A percentile compares a stretch with the other conserved stretches of the same genome.
Evolutionary conservation across 331 rosid genomes (phyloP).

Genomic region (Dryas integrifolia): DNA sequence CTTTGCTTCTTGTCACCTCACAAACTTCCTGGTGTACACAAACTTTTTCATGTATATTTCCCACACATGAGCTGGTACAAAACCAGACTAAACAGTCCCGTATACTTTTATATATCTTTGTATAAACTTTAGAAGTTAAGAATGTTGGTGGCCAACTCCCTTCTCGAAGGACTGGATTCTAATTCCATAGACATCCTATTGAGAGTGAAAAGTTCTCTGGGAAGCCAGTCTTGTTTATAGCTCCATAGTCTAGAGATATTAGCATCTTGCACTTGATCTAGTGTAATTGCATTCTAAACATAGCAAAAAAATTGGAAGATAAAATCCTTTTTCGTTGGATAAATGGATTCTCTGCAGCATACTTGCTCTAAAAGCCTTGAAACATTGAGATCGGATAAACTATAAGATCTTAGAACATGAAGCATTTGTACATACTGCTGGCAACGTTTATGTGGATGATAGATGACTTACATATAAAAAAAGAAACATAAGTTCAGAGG

Average conservation of each 20-base stretch:
- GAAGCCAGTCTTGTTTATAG: not conserved
- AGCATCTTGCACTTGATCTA: not conserved
- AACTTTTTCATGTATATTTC: no score
- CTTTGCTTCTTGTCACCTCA: no score
- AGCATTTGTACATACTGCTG: slow-evolving; percentile 5
- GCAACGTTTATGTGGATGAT: not conserved
- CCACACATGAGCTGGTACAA: no score
- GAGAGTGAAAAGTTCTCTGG: not conserved
- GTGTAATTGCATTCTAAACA: not conserved
- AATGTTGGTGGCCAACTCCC: no score
- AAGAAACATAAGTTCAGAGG: not conserved
- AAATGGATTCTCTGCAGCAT: not conserved
- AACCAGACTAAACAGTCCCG: no score
- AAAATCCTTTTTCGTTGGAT: not conserved
- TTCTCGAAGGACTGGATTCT: not conserved
- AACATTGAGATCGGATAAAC: not conserved
- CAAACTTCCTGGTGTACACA: no score
- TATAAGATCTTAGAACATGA: not conserved
- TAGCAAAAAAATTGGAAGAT: no score
- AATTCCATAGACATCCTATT: not conserved
- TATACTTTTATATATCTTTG: no score
- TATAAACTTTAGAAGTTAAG: no score
- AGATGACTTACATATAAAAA: no score
- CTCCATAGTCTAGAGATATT: not conserved
- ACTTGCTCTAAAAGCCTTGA: not conserved